Conservation (phyloP, 2,329 filamentous ascomycete species). For the Lachnellula hyalina region DNA sequence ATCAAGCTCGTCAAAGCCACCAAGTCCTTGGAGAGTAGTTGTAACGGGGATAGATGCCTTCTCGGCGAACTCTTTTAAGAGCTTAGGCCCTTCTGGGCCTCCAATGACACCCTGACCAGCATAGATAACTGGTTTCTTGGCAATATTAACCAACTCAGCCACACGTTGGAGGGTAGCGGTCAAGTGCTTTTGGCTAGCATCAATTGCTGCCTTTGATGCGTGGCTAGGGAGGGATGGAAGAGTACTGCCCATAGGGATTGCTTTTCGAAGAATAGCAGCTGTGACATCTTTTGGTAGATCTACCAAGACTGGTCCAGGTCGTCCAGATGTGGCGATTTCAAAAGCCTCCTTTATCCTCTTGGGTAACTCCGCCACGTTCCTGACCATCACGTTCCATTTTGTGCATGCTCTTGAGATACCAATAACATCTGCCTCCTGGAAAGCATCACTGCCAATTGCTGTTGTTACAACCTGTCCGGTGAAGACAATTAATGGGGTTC, state of each 20-base stretch:
- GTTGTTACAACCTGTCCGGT: constrained; percentile 85
- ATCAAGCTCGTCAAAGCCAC: constrained; percentile 87
- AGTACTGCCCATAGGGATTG: constrained; percentile 64
- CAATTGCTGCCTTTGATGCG: constrained; percentile 74
- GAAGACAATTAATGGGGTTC: constrained; percentile 94
- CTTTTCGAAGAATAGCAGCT: constrained; percentile 71
- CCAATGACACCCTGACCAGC: constrained; percentile 86
- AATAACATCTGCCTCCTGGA: constrained; percentile 93
- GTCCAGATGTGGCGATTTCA: constrained; percentile 91
- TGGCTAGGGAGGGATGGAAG: constrained; percentile 75
- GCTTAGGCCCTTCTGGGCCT: constrained; percentile 68
- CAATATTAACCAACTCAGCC: constrained; percentile 74
- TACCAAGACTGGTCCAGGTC: constrained; percentile 90
- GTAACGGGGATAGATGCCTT: constrained; percentile 92
- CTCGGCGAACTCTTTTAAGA: constrained; percentile 82
- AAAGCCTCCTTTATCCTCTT: constrained; percentile 96
- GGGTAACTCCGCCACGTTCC: constrained; percentile 88
- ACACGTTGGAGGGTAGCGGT: constrained; percentile 69
- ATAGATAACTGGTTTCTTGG: constrained; percentile 93
- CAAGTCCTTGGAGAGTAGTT: constrained; percentile 89
- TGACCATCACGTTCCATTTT: constrained; percentile 99
- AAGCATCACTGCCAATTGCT: constrained; percentile 90
- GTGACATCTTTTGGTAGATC: constrained; percentile 97
- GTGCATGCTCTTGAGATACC: constrained; percentile 93
- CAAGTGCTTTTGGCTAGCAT: constrained; percentile 67